These are phyloP conservation scores for Trichoderma polysporum DNA, from an alignment of 2,329 filamentous ascomycete species.

Conservation along the genomic window DNA sequence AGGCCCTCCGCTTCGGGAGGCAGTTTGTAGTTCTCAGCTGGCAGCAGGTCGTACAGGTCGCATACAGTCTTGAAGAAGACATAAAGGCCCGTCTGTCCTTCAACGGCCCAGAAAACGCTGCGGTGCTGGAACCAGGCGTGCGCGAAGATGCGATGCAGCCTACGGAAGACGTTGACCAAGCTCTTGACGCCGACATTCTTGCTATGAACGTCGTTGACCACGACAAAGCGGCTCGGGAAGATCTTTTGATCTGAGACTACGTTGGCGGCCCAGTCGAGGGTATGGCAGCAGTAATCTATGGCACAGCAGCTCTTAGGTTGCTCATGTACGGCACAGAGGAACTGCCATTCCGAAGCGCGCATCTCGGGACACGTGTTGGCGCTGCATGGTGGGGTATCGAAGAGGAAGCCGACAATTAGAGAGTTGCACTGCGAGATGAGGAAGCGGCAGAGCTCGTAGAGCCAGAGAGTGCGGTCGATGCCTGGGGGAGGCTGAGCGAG, in stretches of 20 bases:
- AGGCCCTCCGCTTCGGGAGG: constrained; percentile 88
- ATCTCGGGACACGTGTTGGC: constrained; percentile 91
- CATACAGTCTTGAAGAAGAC: constrained; percentile 97
- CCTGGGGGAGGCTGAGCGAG: constrained; percentile 78
- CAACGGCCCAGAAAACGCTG: constrained; percentile 91
- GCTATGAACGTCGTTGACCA: constrained; percentile 56
- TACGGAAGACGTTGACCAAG: constrained; percentile 89
- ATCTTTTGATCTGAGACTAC: constrained; percentile 92
- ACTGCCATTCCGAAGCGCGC: constrained; percentile 99
- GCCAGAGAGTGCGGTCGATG: constrained; percentile 86
- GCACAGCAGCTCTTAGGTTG: constrained; percentile 95
- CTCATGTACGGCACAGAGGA: constrained; percentile 95
- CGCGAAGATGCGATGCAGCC: constrained; percentile 94
- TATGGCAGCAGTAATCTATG: constrained; percentile 99
- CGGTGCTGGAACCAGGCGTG: constrained; percentile 99
- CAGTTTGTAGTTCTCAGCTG: constrained; percentile 93
- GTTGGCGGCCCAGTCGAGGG: constrained; percentile 95
- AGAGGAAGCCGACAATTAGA: constrained; percentile 88
- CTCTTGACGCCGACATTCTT: constrained; percentile 71
- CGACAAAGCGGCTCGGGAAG: constrained; percentile 80
- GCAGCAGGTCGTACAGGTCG: constrained; percentile 84
- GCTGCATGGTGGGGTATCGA: constrained; percentile 86
- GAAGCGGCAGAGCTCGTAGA: constrained; percentile 96
- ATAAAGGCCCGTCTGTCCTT: constrained; percentile 87
- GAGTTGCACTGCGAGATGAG: constrained; percentile 92